Percentiles rank a stretch among this genome's conserved stretches.
Evolutionary conservation across 768 basidiomycete genomes (phyloP).

Genomic region (Mycena kentingensis): DNA sequence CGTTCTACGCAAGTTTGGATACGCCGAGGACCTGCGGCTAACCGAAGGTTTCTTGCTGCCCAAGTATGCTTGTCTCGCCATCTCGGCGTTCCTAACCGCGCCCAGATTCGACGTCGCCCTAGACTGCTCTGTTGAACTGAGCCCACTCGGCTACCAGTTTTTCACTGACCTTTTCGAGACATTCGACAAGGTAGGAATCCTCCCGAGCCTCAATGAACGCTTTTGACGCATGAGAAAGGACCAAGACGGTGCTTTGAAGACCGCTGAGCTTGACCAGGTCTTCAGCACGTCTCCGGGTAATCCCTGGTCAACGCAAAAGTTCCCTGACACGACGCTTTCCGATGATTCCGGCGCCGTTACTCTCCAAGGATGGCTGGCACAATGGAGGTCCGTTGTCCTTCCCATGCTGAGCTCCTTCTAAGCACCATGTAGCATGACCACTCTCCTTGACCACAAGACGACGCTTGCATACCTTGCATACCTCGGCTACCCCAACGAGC

Average conservation of each 20-base stretch:
- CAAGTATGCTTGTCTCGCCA: slow-evolving; percentile 56
- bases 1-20: slow-evolving; percentile 91
- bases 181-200: slow-evolving; percentile 75
- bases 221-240: slow-evolving; percentile 53
- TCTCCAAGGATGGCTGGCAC: slow-evolving; percentile 96
- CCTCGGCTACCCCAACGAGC: slow-evolving; percentile 83
- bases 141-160: slow-evolving; percentile 93
- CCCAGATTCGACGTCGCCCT: slow-evolving; percentile 86
- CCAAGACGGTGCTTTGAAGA: slow-evolving; percentile 90
- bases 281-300: slow-evolving; percentile 96
- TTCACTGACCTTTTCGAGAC: slow-evolving; percentile 95
- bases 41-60: slow-evolving; percentile 87
- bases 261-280: slow-evolving; percentile 78
- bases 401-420: slow-evolving; percentile 3
- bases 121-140: slow-evolving; percentile 95
- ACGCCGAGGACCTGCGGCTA: slow-evolving; percentile 90
- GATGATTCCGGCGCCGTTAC: slow-evolving; percentile 89
- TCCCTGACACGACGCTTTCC: slow-evolving; percentile 86
- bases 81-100: slow-evolving; percentile 15
- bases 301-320: slow-evolving; percentile 92
- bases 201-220: neutral
- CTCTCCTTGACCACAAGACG: slow-evolving; percentile 88
- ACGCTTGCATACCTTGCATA: slow-evolving; percentile 95
- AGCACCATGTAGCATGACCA: slow-evolving; percentile 79
- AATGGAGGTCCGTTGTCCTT: slow-evolving; percentile 80